These are phyloP conservation scores for Garcia nutans DNA, from an alignment of 345 rosid species.

Conservation along the genomic window DNA sequence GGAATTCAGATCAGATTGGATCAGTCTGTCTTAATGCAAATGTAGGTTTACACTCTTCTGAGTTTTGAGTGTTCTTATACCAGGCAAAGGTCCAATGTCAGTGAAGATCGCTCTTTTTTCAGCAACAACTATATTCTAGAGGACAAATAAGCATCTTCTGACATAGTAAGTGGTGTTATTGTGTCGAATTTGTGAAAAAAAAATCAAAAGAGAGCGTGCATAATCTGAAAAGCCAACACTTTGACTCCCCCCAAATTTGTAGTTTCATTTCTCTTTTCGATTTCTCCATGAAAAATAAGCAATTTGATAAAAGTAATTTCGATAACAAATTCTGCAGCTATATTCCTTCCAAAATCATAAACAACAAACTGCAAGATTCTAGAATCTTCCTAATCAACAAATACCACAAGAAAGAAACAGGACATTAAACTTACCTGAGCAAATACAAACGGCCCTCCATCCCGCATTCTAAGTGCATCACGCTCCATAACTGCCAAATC, in stretches of 20 bases:
- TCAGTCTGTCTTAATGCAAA: too few species aligned
- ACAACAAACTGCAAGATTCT: neutral
- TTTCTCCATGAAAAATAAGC: neutral
- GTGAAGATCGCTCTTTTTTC: neutral
- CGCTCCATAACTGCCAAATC: constrained; percentile 83
- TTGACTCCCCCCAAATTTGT: neutral
- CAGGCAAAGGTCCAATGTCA: neutral
- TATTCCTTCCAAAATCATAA: neutral
- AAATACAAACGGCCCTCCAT: constrained; percentile 93
- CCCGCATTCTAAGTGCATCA: constrained; percentile 91
- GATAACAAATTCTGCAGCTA: neutral
- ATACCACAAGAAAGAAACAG: neutral
- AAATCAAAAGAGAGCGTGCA: neutral
- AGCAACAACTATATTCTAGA: neutral
- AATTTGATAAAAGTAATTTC: neutral
- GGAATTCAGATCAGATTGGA: too few species aligned
- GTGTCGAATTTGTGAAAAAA: too few species aligned
- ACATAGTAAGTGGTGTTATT: neutral
- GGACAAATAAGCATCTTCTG: neutral
- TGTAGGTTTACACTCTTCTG: too few species aligned
- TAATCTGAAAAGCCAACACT: neutral
- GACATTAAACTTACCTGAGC: constrained; percentile 59
- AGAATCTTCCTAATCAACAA: neutral
- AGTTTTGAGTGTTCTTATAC: too few species aligned
- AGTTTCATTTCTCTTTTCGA: neutral